Evolutionary conservation across 2,329 filamentous ascomycete species (phyloP).

Genomic region (Colletotrichum euphorbiae): DNA sequence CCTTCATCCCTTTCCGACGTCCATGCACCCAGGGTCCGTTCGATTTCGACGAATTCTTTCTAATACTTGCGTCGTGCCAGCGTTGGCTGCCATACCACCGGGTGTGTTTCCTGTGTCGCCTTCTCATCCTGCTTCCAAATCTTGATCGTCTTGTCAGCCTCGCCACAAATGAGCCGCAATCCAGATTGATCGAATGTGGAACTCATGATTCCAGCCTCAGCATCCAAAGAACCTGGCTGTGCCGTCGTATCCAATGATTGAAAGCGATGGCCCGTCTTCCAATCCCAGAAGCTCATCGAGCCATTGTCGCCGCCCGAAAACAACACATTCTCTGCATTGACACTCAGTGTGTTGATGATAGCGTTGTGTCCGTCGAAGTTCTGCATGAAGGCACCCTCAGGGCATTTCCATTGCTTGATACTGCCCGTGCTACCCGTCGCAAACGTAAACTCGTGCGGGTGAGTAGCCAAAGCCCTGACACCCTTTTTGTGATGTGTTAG

Average conservation of each 20-base stretch:
- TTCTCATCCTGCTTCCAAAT: conserved; percentile 95
- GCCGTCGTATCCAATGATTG: conserved; percentile 91
- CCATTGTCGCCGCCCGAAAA: conserved; percentile 97
- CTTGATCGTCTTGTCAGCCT: conserved; percentile 99
- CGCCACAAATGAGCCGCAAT: conserved; percentile 88
- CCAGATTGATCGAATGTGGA: conserved; percentile 93
- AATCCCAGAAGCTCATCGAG: conserved; percentile 98
- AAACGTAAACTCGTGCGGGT: conserved; percentile 96
- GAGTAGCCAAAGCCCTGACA: conserved; percentile 83
- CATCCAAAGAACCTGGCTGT: conserved; percentile 92
- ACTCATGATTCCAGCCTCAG: conserved; percentile 94
- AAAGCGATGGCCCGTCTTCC: conserved; percentile 95
- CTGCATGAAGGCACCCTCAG: conserved; percentile 98
- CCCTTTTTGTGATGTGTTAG: conserved; percentile 99
- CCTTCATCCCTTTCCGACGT: not conserved
- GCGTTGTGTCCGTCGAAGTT: conserved; percentile 97
- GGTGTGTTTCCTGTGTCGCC: conserved; percentile 91
- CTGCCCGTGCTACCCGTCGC: conserved; percentile 90
- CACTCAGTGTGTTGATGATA: conserved; percentile 93
- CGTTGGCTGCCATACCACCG: conserved; percentile 90
- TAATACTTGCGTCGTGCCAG: conserved; percentile 74
- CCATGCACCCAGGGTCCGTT: too few species aligned
- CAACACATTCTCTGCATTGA: conserved; percentile 94
- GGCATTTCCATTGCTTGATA: conserved; percentile 99
- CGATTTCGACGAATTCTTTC: conserved; percentile 58